phyloP scores from a whole-genome alignment of 2,329 filamentous ascomycete species.

The Colletotrichum phormii region DNA sequence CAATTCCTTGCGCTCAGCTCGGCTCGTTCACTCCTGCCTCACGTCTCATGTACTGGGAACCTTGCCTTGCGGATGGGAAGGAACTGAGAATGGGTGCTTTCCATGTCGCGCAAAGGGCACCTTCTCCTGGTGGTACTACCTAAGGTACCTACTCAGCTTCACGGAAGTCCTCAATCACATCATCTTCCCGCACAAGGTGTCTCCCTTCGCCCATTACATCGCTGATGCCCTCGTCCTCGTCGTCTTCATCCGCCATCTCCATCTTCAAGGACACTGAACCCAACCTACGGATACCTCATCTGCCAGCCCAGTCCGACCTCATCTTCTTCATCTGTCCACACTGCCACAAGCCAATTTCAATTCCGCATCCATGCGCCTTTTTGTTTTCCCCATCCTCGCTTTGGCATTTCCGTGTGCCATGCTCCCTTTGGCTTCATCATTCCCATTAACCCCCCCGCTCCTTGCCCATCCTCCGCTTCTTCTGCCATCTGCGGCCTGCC shows the following conservation, averaged over 20 bases:
- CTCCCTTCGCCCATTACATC: conserved; percentile 9
- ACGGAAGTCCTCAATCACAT: conserved; percentile 9
- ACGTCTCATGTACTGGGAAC: no score
- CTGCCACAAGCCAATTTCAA: not conserved
- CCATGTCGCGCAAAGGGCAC: no score
- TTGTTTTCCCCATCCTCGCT: conserved; percentile 32
- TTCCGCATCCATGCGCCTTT: not conserved
- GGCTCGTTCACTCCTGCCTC: no score
- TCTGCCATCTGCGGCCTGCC: not conserved
- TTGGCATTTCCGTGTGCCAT: conserved; percentile 28
- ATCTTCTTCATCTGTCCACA: conserved; percentile 1
- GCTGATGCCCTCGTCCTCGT: not conserved
- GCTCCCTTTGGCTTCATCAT: conserved; percentile 19
- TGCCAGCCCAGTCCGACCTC: not conserved
- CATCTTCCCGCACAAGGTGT: conserved; percentile 17
- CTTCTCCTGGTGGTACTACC: no score
- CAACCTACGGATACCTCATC: not conserved
- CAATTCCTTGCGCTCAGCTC: no score
- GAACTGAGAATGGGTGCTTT: not conserved
- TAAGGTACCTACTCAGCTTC: not conserved
- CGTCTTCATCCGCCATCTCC: not conserved
- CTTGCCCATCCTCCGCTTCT: not conserved
- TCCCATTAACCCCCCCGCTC: conserved; percentile 4
- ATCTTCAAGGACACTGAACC: not conserved
- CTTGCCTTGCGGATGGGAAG: not conserved